phyloP scores from a whole-genome alignment of 805 yeast species.

The Candida tallmaniae region DNA sequence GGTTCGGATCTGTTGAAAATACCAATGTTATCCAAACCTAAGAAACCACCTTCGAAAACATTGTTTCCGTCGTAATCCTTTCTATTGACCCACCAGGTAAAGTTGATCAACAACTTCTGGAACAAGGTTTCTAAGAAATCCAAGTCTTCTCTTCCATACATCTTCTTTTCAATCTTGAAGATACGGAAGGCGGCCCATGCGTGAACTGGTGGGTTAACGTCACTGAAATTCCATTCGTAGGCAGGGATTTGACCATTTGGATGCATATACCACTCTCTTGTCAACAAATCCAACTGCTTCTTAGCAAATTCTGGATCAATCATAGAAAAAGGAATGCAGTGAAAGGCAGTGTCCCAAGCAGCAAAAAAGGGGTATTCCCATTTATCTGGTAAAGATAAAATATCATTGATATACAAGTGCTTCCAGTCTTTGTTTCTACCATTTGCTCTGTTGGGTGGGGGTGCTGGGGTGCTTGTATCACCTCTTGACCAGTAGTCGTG shows the following conservation, averaged over 20 bases:
- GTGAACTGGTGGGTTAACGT: slow-evolving; percentile 96
- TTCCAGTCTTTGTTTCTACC: slow-evolving; percentile 90
- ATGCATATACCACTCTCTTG: slow-evolving; percentile 96
- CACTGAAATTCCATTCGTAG: slow-evolving; percentile 93
- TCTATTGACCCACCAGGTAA: slow-evolving; percentile 97
- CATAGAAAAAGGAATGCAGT: slow-evolving; percentile 88
- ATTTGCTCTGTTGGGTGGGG: slow-evolving; percentile 75
- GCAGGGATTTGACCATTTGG: slow-evolving; percentile 98
- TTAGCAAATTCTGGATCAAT: slow-evolving; percentile 91
- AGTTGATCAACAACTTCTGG: slow-evolving; percentile 82
- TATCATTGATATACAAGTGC: slow-evolving; percentile 82
- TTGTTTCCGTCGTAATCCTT: slow-evolving; percentile 84
- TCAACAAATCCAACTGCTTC: slow-evolving; percentile 75
- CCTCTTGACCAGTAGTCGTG: slow-evolving; percentile 86
- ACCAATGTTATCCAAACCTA: slow-evolving; percentile 91
- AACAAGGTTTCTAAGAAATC: slow-evolving; percentile 87
- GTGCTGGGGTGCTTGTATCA: slow-evolving; percentile 70
- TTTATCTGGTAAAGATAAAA: slow-evolving; percentile 86
- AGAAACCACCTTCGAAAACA: slow-evolving; percentile 90
- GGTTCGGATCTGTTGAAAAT: slow-evolving; percentile 91
- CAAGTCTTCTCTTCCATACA: slow-evolving; percentile 77
- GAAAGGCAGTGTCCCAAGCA: slow-evolving; percentile 97
- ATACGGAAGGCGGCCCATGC: slow-evolving; percentile 93
- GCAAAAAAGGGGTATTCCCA: slow-evolving; percentile 97
- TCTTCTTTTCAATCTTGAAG: slow-evolving; percentile 79